Evolutionary conservation across 805 yeast genomes (phyloP), one percentile per base, ranked within the genome.

Genomic region (Candida awuae): DNA sequence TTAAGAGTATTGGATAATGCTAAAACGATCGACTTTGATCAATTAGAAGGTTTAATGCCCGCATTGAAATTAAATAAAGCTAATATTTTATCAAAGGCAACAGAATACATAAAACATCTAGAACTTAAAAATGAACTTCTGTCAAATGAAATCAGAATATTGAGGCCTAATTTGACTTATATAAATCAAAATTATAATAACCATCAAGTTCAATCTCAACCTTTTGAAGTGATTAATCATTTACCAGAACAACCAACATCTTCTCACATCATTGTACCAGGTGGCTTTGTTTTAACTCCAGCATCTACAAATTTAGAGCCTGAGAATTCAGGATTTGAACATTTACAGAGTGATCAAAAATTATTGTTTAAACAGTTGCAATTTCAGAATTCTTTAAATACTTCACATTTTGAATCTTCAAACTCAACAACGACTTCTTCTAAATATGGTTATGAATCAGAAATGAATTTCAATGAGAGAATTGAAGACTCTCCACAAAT

Each of bases 21-120:
- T 13, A 19, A 18, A 16, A 31, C 56, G 39, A 39, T 50, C 2
- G 44, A 53, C 9, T 17, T 49, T n/a, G 69, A 66, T 36, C 79
- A 76, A 39, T 61, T 82, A 18, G 92, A 83, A 46, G 94, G 92
- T 3, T 65, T 83, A 25, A 69, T 79, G 17, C 92, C 92, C 0
- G 87, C 88, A 8, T 60, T 73, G 25, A 82, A 82, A 54, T 64
- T 84, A 39, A 83, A 82, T 57, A 84, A 84, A 58, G 92, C 90
- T 12, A 80, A 80, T 21, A 81, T 84, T 12, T 63, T 84, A 38
- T 68, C 84, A 28, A 84, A 84, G 53, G 84, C 88, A 8, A 78
- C 85, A 1, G 94, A 84, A 59, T 84, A 84, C 56, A 84, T 84
- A 52, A 67, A 70, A 52, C 86, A 82, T 55, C 62, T 84, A 46